phyloP scores from a whole-genome alignment of 1,284 basidiomycete genomes.

The Bjerkandera adusta region DNA sequence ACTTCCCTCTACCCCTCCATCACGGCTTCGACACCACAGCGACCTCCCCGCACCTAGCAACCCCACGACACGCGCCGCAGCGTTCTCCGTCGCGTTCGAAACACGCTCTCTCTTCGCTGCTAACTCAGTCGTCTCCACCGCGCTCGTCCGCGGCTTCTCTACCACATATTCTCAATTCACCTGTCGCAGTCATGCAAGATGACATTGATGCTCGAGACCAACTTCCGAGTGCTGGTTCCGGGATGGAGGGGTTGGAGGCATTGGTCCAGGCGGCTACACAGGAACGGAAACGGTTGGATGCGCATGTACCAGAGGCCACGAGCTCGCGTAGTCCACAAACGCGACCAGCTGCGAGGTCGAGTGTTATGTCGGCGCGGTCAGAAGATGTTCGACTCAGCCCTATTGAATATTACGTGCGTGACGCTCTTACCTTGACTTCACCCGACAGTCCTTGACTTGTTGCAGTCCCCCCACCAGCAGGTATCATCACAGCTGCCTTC shows the following conservation, averaged over 20 bases:
- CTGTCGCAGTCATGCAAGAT: constrained; percentile 1
- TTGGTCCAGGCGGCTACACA: constrained; percentile 55
- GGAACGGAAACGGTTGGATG: constrained; percentile 44
- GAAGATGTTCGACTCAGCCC: too few species aligned
- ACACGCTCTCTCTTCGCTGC: constrained; percentile 13
- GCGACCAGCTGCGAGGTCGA: too few species aligned
- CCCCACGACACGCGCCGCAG: constrained; percentile 3
- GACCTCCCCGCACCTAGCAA: constrained; percentile 7
- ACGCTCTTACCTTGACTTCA: too few species aligned
- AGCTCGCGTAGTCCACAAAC: too few species aligned
- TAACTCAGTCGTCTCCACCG: constrained; percentile 15
- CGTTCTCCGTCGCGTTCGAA: constrained; percentile 12
- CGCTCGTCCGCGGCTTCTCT: constrained; percentile 21
- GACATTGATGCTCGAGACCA: neutral
- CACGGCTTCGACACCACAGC: constrained; percentile 5
- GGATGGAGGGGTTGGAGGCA: constrained; percentile 45
- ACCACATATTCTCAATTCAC: constrained; percentile 25
- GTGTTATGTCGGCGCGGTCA: too few species aligned
- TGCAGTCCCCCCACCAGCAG: too few species aligned
- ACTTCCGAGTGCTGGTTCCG: constrained; percentile 4
- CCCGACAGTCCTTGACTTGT: too few species aligned
- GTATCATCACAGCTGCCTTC: too few species aligned
- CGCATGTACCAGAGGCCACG: constrained; percentile 25
- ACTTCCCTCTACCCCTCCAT: neutral
- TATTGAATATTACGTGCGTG: too few species aligned